These are phyloP conservation scores for Corinectria fuckeliana DNA, from an alignment of 2,329 filamentous ascomycete species.

Conservation along the genomic window DNA sequence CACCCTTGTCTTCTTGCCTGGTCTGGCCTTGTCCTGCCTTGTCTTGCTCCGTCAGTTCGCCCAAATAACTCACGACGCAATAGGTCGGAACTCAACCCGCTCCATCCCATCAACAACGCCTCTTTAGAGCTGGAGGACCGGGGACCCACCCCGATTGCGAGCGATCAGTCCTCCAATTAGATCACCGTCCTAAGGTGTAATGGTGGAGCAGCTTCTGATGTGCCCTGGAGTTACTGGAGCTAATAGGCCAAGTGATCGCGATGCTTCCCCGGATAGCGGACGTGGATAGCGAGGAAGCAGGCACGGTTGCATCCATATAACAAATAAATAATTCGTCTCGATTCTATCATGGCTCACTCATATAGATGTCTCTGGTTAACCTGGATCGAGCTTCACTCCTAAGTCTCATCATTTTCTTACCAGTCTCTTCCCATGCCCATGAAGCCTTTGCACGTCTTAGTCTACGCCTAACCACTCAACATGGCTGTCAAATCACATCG, in stretches of 20 bases:
- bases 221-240: not conserved
- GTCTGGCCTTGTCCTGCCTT: not conserved
- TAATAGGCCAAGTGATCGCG: not conserved
- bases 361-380: slow-evolving; percentile 21
- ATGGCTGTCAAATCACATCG: slow-evolving; percentile 29
- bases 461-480: no score
- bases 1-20: not conserved
- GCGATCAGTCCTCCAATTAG: not conserved
- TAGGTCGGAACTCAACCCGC: no score
- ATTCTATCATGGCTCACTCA: no score
- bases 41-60: not conserved
- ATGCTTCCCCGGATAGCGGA: not conserved
- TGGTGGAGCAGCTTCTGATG: not conserved
- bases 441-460: no score
- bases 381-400: slow-evolving; percentile 41
- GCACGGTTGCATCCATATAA: not conserved
- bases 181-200: not conserved
- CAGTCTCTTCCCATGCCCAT: no score
- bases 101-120: no score
- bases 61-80: not conserved
- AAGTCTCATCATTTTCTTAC: no score
- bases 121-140: not conserved
- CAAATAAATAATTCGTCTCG: not conserved
- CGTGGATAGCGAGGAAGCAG: not conserved
- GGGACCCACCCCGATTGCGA: not conserved